These are phyloP conservation scores for Penstemon newberryi DNA, from an alignment of 257 asterid species.

Conservation along the genomic window DNA sequence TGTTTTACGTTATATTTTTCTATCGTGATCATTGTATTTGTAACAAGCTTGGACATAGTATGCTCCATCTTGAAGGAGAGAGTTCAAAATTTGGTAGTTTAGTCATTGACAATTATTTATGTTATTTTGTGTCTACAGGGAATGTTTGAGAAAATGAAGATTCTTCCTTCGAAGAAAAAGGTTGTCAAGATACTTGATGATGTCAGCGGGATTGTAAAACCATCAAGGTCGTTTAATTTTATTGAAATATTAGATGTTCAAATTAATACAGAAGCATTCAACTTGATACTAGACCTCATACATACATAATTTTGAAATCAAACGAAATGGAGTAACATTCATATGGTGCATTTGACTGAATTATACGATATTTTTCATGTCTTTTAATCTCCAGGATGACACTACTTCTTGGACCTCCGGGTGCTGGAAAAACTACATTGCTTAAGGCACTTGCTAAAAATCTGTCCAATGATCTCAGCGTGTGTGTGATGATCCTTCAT, in stretches of 20 bases:
- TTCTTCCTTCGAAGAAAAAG: constrained; percentile 73
- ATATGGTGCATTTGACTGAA: constrained; percentile 2
- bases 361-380: neutral
- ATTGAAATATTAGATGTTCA: too few relatives aligned
- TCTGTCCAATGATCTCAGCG: constrained; percentile 57
- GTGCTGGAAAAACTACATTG: constrained; percentile 81
- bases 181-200: constrained; percentile 66
- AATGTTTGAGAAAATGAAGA: constrained; percentile 56
- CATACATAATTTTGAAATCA: neutral
- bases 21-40: too few relatives aligned
- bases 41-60: too few relatives aligned
- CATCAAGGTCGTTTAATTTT: constrained; percentile 63
- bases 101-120: neutral
- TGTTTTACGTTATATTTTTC: too few relatives aligned
- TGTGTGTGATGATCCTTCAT: constrained; percentile 22
- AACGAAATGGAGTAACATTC: neutral
- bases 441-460: constrained; percentile 79
- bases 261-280: neutral
- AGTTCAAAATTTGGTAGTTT: too few relatives aligned
- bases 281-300: neutral
- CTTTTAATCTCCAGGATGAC: constrained; percentile 56
- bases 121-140: constrained; percentile 46
- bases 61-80: too few relatives aligned
- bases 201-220: constrained; percentile 76
- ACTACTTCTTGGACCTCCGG: constrained; percentile 93